Evolutionary conservation across 768 basidiomycete species (phyloP).

Genomic region (Termitomyces sp.): DNA sequence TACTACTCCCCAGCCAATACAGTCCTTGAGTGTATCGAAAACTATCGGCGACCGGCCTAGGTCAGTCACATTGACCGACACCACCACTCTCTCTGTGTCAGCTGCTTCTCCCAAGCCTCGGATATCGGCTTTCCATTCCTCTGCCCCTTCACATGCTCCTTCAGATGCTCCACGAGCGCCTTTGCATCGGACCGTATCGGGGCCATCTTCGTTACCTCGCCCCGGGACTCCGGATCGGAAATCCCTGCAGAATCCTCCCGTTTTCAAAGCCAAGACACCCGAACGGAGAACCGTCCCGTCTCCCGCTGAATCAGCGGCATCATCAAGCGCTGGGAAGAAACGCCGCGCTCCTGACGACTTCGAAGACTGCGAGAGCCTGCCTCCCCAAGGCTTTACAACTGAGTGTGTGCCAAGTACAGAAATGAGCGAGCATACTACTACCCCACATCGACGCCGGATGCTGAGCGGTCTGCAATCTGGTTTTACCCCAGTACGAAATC

Average conservation of each 20-base stretch:
- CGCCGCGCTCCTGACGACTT: conserved; percentile 76
- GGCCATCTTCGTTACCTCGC: conserved; percentile 34
- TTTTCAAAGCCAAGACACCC: conserved; percentile 51
- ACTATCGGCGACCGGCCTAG: conserved; percentile 18
- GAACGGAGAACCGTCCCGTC: conserved; percentile 26
- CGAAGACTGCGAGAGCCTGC: conserved; percentile 47
- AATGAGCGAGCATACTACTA: conserved; percentile 26
- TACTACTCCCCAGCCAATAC: conserved; percentile 11
- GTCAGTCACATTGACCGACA: conserved; percentile 22
- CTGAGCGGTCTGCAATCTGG: conserved; percentile 54
- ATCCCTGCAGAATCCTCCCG: conserved; percentile 25
- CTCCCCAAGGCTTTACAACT: conserved; percentile 59
- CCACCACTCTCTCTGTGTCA: conserved; percentile 7
- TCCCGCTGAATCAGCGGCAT: conserved; percentile 21
- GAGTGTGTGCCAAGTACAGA: conserved; percentile 43
- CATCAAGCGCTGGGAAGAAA: conserved; percentile 56
- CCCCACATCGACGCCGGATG: conserved; percentile 60
- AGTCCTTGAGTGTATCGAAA: conserved; percentile 3
- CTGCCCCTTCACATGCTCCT: conserved; percentile 8
- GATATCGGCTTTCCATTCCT: not conserved
- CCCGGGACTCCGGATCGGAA: conserved; percentile 52
- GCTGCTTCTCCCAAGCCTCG: conserved; percentile 11
- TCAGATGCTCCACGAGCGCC: conserved; percentile 16
- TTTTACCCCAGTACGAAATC: conserved; percentile 67
- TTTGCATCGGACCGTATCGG: conserved; percentile 34